Percentiles rank a stretch among this genome's conserved stretches.
Conservation (phyloP, 805 yeast genomes). For the Candida easanensis region DNA sequence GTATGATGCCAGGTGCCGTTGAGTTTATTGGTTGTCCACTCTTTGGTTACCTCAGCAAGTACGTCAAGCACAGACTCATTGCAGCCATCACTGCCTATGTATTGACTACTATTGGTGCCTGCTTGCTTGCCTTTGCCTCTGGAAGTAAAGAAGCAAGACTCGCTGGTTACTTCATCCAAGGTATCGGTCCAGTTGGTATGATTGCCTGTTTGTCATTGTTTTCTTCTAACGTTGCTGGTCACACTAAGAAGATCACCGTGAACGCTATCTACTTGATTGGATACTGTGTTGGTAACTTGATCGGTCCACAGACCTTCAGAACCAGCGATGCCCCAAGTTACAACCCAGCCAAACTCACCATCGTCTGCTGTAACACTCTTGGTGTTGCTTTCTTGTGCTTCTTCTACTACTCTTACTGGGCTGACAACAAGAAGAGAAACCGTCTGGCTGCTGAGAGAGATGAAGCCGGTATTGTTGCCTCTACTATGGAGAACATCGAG, state of each 20-base stretch:
- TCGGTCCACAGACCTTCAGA: conserved; percentile 71
- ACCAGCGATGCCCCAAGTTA: conserved; percentile 55
- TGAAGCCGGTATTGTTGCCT: neutral
- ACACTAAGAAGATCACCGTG: conserved; percentile 61
- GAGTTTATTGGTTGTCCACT: conserved; percentile 27
- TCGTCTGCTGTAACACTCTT: conserved; percentile 2
- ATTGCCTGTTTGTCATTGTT: conserved; percentile 29
- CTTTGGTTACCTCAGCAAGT: neutral
- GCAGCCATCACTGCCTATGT: conserved; percentile 19
- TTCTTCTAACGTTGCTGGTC: conserved; percentile 59
- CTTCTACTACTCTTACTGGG: conserved; percentile 3
- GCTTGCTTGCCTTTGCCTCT: conserved; percentile 30
- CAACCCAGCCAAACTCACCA: conserved; percentile 43
- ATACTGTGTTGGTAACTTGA: conserved; percentile 62
- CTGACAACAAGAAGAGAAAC: conserved; percentile 1
- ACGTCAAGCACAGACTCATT: conserved; percentile 23
- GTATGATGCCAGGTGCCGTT: conserved; percentile 28
- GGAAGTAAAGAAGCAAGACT: conserved; percentile 25
- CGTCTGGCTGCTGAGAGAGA: neutral
- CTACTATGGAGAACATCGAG: conserved; percentile 23
- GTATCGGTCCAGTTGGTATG: conserved; percentile 23
- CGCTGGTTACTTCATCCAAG: conserved; percentile 30
- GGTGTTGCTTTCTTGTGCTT: neutral
- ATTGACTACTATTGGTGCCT: conserved; percentile 25
- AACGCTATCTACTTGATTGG: conserved; percentile 58